Percentiles rank a stretch among this genome's conserved stretches.
These are phyloP conservation scores for Neurospora africana DNA, from an alignment of 495 filamentous ascomycete species.

Conservation along the genomic window DNA sequence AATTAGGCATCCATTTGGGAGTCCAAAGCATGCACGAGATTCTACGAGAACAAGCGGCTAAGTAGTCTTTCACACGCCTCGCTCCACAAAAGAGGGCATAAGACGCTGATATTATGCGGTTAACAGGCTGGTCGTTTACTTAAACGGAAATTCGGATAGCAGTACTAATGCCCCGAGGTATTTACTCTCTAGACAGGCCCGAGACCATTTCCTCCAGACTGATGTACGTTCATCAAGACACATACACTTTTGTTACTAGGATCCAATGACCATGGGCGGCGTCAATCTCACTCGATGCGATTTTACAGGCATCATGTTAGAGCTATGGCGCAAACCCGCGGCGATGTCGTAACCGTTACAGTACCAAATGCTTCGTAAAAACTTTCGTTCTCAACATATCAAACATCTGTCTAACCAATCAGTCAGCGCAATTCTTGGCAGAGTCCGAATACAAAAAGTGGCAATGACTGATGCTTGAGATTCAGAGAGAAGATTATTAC, in stretches of 20 bases:
- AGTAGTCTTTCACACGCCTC: background rate
- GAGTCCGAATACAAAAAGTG: background rate
- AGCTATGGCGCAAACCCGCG: background rate
- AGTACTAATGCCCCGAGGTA: background rate
- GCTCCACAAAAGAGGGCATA: background rate
- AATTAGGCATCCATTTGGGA: background rate
- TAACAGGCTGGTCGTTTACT: background rate
- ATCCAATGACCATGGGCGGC: background rate
- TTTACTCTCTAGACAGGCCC: background rate
- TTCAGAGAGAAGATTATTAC: constrained; percentile 57
- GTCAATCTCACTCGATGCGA: background rate
- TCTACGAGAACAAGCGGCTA: background rate
- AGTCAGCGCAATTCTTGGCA: background rate
- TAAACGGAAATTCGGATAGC: background rate
- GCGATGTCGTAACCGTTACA: background rate
- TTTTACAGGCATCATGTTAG: background rate
- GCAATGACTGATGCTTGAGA: background rate
- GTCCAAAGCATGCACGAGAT: background rate
- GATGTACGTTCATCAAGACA: background rate
- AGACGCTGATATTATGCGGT: background rate
- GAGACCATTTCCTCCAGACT: background rate
- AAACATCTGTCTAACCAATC: background rate
- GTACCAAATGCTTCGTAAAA: background rate
- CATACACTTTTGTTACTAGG: background rate
- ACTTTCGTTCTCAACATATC: background rate